A percentile compares a stretch with the other conserved stretches of the same genome.
These are phyloP conservation scores for Hypoxylon sp. DNA, from an alignment of 2,329 filamentous ascomycete species.

Conservation along the genomic window DNA sequence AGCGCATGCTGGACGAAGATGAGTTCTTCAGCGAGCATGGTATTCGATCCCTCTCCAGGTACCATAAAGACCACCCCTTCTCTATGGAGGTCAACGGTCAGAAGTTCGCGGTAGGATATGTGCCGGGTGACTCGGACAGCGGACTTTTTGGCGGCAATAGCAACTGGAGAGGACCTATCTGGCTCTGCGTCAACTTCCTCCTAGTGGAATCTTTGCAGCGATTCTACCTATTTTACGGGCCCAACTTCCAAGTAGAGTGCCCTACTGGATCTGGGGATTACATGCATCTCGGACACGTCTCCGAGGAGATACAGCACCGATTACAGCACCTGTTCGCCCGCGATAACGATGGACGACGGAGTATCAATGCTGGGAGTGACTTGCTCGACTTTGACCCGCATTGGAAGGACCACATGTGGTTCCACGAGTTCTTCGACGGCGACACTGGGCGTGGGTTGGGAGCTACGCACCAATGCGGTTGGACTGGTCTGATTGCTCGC, in stretches of 20 bases:
- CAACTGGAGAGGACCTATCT: slow-evolving; percentile 96
- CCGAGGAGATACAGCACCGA: slow-evolving; percentile 94
- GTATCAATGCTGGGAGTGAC: slow-evolving; percentile 87
- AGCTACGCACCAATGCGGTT: slow-evolving; percentile 94
- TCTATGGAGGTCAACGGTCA: slow-evolving; percentile 97
- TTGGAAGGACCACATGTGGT: slow-evolving; percentile 96
- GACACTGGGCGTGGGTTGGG: slow-evolving; percentile 90
- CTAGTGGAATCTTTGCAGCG: slow-evolving; percentile 93
- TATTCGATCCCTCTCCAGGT: slow-evolving; percentile 91
- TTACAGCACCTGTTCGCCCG: slow-evolving; percentile 91
- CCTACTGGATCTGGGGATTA: slow-evolving; percentile 92
- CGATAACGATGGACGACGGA: slow-evolving; percentile 85
- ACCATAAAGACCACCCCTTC: slow-evolving; percentile 88
- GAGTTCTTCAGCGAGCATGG: slow-evolving; percentile 93
- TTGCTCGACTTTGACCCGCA: slow-evolving; percentile 89
- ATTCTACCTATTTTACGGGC: slow-evolving; percentile 96
- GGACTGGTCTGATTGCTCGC: slow-evolving; percentile 94
- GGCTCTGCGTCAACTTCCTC: slow-evolving; percentile 96
- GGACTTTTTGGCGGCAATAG: slow-evolving; percentile 96
- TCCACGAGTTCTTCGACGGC: slow-evolving; percentile 97
- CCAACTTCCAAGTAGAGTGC: slow-evolving; percentile 88
- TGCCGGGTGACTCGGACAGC: slow-evolving; percentile 96
- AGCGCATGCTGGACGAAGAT: slow-evolving; percentile 91
- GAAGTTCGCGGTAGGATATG: slow-evolving; percentile 86
- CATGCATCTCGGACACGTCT: slow-evolving; percentile 95